Conservation (phyloP, 805 yeast species). For the Suhomyces vadensis region DNA sequence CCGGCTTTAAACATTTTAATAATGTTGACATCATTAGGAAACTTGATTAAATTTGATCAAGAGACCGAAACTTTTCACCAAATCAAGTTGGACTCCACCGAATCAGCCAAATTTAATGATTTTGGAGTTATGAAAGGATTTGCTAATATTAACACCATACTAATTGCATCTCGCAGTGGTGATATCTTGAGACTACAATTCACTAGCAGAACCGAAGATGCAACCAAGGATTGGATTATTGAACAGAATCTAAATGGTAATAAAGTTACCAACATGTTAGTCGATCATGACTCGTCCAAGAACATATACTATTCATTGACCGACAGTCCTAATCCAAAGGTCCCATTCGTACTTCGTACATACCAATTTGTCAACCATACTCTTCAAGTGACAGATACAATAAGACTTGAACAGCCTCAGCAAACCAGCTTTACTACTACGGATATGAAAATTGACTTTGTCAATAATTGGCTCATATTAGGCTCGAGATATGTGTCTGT, state of each 20-base stretch:
- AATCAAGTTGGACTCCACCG: slow-evolving; percentile 5
- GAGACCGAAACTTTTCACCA: slow-evolving; percentile 6
- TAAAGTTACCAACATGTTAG: slow-evolving; percentile 54
- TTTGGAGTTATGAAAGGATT: slow-evolving; percentile 48
- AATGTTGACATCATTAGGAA: slow-evolving; percentile 62
- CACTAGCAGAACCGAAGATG: slow-evolving; percentile 3
- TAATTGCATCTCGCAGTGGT: slow-evolving; percentile 38
- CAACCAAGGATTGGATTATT: slow-evolving; percentile 24
- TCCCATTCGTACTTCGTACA: slow-evolving; percentile 48
- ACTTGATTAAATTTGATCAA: slow-evolving; percentile 37
- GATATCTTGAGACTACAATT: slow-evolving; percentile 46
- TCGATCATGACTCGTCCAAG: slow-evolving; percentile 16
- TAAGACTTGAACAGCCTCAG: slow-evolving; percentile 40
- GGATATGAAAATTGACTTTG: slow-evolving; percentile 46
- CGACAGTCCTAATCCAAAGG: slow-evolving; percentile 70
- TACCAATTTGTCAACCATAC: slow-evolving; percentile 22
- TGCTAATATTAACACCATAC: slow-evolving; percentile 28
- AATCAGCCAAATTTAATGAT: slow-evolving; percentile 28
- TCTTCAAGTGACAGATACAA: slow-evolving; percentile 29
- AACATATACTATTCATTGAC: slow-evolving; percentile 39
- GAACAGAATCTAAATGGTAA: slow-evolving; percentile 28
- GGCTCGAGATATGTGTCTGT: slow-evolving; percentile 76
- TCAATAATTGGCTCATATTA: slow-evolving; percentile 47
- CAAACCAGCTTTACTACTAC: slow-evolving; percentile 56
- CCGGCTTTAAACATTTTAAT: slow-evolving; percentile 42